phyloP scores from a whole-genome alignment of 2,329 filamentous ascomycete genomes.

The Hymenoscyphus fructigenus region DNA sequence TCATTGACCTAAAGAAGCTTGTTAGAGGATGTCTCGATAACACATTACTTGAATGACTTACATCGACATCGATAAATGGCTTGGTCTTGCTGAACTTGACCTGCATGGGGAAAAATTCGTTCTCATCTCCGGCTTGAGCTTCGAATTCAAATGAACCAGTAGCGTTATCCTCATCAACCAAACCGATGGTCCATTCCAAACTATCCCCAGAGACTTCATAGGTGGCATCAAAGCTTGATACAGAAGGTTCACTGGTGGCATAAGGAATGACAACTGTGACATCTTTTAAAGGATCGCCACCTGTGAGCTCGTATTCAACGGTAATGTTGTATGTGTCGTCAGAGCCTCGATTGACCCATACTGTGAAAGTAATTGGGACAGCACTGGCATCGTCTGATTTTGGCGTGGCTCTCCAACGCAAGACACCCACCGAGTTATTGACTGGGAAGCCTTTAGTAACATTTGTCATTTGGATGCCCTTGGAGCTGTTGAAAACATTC shows the following conservation, averaged over 20 bases:
- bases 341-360: conserved; percentile 91
- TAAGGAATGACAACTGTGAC: conserved; percentile 89
- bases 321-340: conserved; percentile 84
- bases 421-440: conserved; percentile 88
- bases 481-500: conserved; percentile 76
- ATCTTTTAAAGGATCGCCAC: conserved; percentile 74
- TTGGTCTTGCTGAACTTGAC: conserved; percentile 82
- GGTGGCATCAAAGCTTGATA: conserved; percentile 89
- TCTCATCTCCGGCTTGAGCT: conserved; percentile 80
- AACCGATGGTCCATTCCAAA: conserved; percentile 90
- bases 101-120: conserved; percentile 97
- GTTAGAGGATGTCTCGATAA: conserved; percentile 27
- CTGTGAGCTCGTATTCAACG: conserved; percentile 91
- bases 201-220: conserved; percentile 93
- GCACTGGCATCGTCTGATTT: conserved; percentile 77
- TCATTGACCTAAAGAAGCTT: conserved; percentile 55
- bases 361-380: conserved; percentile 91
- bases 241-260: conserved; percentile 75
- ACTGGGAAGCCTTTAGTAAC: conserved; percentile 84
- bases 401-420: conserved; percentile 87
- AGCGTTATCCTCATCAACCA: conserved; percentile 77
- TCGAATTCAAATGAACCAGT: conserved; percentile 95
- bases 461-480: conserved; percentile 88
- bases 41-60: conserved; percentile 50
- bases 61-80: conserved; percentile 91